A percentile compares a stretch with the other conserved stretches of the same genome.
Evolutionary conservation across 2,329 filamentous ascomycete genomes (phyloP).

Genomic region (Phaeosphaeriaceae sp.): DNA sequence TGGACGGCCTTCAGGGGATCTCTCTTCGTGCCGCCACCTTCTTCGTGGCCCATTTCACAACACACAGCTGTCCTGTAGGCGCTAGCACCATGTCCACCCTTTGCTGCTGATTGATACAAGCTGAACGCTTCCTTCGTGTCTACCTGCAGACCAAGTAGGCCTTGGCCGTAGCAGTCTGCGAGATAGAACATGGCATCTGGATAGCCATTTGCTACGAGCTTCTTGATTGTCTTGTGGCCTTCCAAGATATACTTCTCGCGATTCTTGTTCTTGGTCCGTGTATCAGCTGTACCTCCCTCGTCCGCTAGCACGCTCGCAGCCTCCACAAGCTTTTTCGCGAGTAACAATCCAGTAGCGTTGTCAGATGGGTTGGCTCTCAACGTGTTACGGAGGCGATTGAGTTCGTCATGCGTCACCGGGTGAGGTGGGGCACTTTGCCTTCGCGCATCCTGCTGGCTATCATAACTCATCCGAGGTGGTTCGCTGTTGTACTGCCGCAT

Average conservation of each 20-base stretch:
- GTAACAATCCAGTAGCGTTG: conserved; percentile 70
- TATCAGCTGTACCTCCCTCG: conserved; percentile 74
- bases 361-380: conserved; percentile 77
- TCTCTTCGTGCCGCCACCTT: conserved; percentile 88
- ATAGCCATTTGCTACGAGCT: conserved; percentile 75
- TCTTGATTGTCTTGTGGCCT: conserved; percentile 90
- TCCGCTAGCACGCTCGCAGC: conserved; percentile 81
- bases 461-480: conserved; percentile 47
- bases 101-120: conserved; percentile 92
- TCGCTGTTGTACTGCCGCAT: conserved; percentile 60
- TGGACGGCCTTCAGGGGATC: conserved; percentile 95
- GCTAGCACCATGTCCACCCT: conserved; percentile 81
- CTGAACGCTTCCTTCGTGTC: conserved; percentile 93
- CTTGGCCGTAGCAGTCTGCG: conserved; percentile 87
- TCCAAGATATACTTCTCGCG: conserved; percentile 86
- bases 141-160: conserved; percentile 76
- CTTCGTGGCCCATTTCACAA: conserved; percentile 94
- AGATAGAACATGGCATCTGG: conserved; percentile 91
- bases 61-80: conserved; percentile 96
- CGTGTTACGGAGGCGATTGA: conserved; percentile 74
- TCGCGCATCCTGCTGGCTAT: conserved; percentile 27
- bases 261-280: conserved; percentile 66
- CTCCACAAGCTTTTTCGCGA: conserved; percentile 86
- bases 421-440: conserved; percentile 36
- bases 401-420: conserved; percentile 78